Evolutionary conservation across 2,329 filamentous ascomycete species (phyloP).

Genomic region (Cyclaneusma minus): DNA sequence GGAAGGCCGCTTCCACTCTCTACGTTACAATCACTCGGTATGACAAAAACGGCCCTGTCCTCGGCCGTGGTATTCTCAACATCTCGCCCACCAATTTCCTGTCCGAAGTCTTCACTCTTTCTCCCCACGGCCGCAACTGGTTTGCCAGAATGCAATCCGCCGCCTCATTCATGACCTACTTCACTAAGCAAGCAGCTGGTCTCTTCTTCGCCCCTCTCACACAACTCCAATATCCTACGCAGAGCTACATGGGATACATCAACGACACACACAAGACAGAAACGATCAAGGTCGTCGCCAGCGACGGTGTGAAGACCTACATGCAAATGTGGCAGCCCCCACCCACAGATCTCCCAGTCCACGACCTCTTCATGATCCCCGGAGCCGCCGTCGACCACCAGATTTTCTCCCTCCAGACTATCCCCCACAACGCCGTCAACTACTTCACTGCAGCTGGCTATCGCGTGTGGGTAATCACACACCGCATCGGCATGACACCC

Average conservation of each 20-base stretch:
- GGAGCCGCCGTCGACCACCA: conserved; percentile 48
- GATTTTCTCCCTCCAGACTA: conserved; percentile 46
- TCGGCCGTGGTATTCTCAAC: conserved; percentile 44
- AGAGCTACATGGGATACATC: conserved; percentile 30
- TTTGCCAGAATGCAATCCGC: conserved; percentile 28
- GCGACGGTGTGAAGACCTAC: conserved; percentile 34
- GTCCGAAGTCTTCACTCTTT: conserved; percentile 37
- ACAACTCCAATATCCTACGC: conserved; percentile 36
- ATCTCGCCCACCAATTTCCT: conserved; percentile 37
- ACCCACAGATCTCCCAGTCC: conserved; percentile 19
- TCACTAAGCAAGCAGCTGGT: conserved; percentile 34
- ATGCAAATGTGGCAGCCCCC: conserved; percentile 42
- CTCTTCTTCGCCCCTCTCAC: conserved; percentile 39
- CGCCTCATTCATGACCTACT: conserved; percentile 37
- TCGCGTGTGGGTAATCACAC: conserved; percentile 39
- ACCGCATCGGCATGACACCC: conserved; percentile 38
- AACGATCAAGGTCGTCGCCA: conserved; percentile 30
- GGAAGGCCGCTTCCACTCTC: conserved; percentile 44
- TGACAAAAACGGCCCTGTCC: conserved; percentile 21
- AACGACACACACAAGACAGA: conserved; percentile 31
- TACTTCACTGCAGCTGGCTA: conserved; percentile 46
- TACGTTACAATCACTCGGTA: conserved; percentile 39
- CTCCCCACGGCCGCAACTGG: conserved; percentile 30
- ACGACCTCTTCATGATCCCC: conserved; percentile 44
- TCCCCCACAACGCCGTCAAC: conserved; percentile 46